Conservation (phyloP, 495 filamentous ascomycete species). For the Massariosphaeria phaeospora region DNA sequence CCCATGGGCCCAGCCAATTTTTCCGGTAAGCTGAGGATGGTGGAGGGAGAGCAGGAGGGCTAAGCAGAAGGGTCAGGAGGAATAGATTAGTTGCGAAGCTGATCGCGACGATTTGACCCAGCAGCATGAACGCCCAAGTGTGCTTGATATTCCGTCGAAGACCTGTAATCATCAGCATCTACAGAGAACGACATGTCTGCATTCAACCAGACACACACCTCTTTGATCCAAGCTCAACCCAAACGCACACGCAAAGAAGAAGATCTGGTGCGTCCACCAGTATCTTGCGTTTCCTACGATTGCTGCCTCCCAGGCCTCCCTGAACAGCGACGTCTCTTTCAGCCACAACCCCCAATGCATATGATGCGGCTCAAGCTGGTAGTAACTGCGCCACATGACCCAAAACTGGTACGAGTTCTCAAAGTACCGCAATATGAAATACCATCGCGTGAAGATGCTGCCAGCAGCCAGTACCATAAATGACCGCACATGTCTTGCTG, state of each 20-base stretch:
- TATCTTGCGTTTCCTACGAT: slow-evolving; percentile 21
- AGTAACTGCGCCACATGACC: slow-evolving; percentile 19
- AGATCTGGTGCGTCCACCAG: slow-evolving; percentile 35
- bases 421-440: slow-evolving; percentile 29
- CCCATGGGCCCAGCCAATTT: slow-evolving; percentile 19
- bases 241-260: slow-evolving; percentile 26
- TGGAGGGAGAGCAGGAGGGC: slow-evolving; percentile 3
- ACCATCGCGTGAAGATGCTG: slow-evolving; percentile 31
- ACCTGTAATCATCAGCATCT: slow-evolving; percentile 23
- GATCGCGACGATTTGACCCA: slow-evolving; percentile 38
- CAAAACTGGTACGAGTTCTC: slow-evolving; percentile 22
- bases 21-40: background rate
- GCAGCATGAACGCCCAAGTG: slow-evolving; percentile 39
- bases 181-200: background rate
- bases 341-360: slow-evolving; percentile 29
- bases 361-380: slow-evolving; percentile 3
- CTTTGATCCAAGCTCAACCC: slow-evolving; percentile 22
- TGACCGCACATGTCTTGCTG: slow-evolving; percentile 8
- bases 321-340: slow-evolving; percentile 29
- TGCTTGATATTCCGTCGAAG: slow-evolving; percentile 27
- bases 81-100: slow-evolving; percentile 40
- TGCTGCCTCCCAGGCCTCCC: slow-evolving; percentile 32
- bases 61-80: slow-evolving; percentile 30
- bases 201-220: slow-evolving; percentile 8
- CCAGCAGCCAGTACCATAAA: slow-evolving; percentile 19